Conservation (phyloP, 306 rosid genomes). For the Malus fusca region DNA sequence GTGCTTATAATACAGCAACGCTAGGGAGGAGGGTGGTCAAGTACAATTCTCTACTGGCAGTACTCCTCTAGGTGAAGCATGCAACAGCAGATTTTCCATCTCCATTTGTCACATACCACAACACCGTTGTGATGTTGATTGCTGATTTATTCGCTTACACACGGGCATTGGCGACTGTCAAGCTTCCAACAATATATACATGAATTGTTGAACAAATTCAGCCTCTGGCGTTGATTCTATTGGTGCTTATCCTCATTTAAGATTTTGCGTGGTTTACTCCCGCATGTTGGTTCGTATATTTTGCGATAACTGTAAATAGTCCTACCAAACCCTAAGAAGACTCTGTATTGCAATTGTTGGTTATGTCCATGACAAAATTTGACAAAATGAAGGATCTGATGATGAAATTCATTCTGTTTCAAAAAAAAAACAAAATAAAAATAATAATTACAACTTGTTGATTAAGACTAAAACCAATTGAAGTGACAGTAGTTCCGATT, state of each 20-base stretch:
- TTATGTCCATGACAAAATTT: too few species aligned
- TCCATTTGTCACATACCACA: not conserved
- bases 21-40: too few species aligned
- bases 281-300: not conserved
- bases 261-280: not conserved
- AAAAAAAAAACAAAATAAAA: too few species aligned
- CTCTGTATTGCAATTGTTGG: too few species aligned
- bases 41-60: too few species aligned
- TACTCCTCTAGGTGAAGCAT: not conserved
- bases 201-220: not conserved
- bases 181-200: not conserved
- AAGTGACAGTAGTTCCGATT: too few species aligned
- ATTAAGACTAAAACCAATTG: too few species aligned
- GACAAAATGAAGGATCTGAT: not conserved
- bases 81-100: not conserved
- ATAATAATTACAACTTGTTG: too few species aligned
- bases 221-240: not conserved
- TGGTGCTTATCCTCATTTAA: not conserved
- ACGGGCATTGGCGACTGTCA: not conserved
- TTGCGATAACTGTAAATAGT: not conserved
- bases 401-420: too few species aligned
- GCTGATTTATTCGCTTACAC: not conserved
- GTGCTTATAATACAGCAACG: too few species aligned
- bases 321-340: not conserved
- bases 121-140: not conserved